These are phyloP conservation scores for Dactylellina sp. DNA, from an alignment of 2,329 filamentous ascomycete species.

Conservation along the genomic window DNA sequence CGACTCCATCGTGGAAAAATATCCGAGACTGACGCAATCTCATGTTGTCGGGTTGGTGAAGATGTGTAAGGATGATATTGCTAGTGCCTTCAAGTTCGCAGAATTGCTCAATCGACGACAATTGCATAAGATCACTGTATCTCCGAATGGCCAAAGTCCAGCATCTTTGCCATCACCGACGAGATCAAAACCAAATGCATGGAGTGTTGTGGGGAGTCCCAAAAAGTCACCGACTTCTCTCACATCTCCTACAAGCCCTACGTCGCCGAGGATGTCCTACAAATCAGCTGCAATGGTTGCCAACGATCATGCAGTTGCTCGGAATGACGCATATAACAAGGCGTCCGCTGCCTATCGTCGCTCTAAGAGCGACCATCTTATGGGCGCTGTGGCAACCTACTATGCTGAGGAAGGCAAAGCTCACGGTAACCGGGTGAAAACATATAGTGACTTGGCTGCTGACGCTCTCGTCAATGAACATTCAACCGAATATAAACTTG, in stretches of 20 bases:
- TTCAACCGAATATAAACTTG: conserved; percentile 54
- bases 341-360: conserved; percentile 58
- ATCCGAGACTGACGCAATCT: conserved; percentile 29
- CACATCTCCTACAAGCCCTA: conserved; percentile 52
- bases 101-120: conserved; percentile 57
- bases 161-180: conserved; percentile 21
- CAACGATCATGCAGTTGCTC: conserved; percentile 42
- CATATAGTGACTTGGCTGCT: conserved; percentile 56
- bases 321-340: conserved; percentile 59
- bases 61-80: conserved; percentile 59
- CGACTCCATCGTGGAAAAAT: conserved; percentile 25
- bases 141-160: not conserved
- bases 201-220: conserved; percentile 25
- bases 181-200: conserved; percentile 11
- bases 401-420: conserved; percentile 58
- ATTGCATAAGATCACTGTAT: conserved; percentile 33
- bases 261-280: conserved; percentile 39
- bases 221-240: conserved; percentile 9
- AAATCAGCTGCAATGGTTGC: conserved; percentile 26
- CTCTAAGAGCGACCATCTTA: conserved; percentile 58
- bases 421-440: conserved; percentile 53
- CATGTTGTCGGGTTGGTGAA: conserved; percentile 58
- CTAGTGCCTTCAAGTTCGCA: conserved; percentile 58
- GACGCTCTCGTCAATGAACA: conserved; percentile 57
- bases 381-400: conserved; percentile 60